A percentile compares a stretch with the other conserved stretches of the same genome.
phyloP scores from a whole-genome alignment of 1,284 basidiomycete species.

The Trichosporon coremiiforme region DNA sequence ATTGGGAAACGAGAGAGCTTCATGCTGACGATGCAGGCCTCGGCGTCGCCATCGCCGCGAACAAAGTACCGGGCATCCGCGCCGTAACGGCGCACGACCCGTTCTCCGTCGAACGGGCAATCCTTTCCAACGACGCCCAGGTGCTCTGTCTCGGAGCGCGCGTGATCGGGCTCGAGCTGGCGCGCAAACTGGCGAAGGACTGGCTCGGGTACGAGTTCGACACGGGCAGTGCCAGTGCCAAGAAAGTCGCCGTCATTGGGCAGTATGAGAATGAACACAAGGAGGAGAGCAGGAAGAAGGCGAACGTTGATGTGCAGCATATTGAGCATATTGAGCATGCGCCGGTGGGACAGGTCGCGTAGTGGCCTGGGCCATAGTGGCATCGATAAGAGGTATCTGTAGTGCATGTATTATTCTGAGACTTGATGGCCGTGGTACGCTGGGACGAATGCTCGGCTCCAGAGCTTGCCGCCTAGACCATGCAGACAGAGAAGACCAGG shows the following conservation, averaged over 20 bases:
- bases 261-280: neutral
- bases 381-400: no score
- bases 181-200: slow-evolving; percentile 55
- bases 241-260: slow-evolving; percentile 56
- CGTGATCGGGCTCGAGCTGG: slow-evolving; percentile 58
- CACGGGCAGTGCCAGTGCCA: slow-evolving; percentile 49
- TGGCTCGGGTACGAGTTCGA: slow-evolving; percentile 59
- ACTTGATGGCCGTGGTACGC: no score
- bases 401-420: no score
- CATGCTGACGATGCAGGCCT: no score
- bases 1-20: no score
- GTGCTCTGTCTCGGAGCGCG: slow-evolving; percentile 59
- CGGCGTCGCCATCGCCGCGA: slow-evolving; percentile 57
- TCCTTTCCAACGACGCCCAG: slow-evolving; percentile 59
- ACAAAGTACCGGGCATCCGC: slow-evolving; percentile 56
- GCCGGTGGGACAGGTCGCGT: no score
- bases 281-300: neutral
- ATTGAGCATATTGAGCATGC: neutral
- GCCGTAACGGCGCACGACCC: slow-evolving; percentile 57
- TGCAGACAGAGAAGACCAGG: no score
- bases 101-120: slow-evolving; percentile 57
- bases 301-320: neutral
- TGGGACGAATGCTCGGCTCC: no score
- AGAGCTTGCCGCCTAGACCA: no score
- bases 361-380: no score